Conservation (phyloP, 768 basidiomycete genomes). For the Cubamyces sp. region DNA sequence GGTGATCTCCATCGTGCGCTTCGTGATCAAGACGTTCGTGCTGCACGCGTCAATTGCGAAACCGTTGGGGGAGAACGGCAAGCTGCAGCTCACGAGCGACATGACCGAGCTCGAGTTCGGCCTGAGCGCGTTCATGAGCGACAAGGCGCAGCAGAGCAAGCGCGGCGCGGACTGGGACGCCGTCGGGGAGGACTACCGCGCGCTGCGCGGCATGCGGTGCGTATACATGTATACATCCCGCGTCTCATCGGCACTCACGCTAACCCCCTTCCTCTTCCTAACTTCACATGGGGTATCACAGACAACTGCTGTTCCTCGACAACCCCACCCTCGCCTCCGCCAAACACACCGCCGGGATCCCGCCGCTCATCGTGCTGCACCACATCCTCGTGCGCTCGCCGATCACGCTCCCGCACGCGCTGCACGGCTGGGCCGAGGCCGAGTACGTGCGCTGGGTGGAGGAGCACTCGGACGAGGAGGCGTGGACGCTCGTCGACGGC, state of each 20-base stretch:
- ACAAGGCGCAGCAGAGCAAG: constrained; percentile 51
- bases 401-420: constrained; percentile 80
- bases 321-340: constrained; percentile 68
- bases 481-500: constrained; percentile 78
- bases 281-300: constrained; percentile 38
- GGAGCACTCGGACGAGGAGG: constrained; percentile 84
- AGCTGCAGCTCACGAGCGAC: constrained; percentile 92
- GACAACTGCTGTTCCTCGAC: constrained; percentile 89
- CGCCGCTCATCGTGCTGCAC: constrained; percentile 87
- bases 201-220: constrained; percentile 85
- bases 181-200: constrained; percentile 86
- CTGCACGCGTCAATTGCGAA: constrained; percentile 92
- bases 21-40: constrained; percentile 85
- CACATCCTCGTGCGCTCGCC: constrained; percentile 91
- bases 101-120: constrained; percentile 98
- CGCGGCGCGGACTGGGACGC: constrained; percentile 70
- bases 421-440: constrained; percentile 93
- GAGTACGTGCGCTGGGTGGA: constrained; percentile 98
- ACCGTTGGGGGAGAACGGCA: constrained; percentile 90
- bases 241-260: too few species aligned
- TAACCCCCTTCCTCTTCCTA: too few species aligned
- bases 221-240: neutral
- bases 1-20: constrained; percentile 61
- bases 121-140: constrained; percentile 75
- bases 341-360: constrained; percentile 73